Conservation (phyloP, 2,329 filamentous ascomycete genomes). For the Fusarium staphyleae region DNA sequence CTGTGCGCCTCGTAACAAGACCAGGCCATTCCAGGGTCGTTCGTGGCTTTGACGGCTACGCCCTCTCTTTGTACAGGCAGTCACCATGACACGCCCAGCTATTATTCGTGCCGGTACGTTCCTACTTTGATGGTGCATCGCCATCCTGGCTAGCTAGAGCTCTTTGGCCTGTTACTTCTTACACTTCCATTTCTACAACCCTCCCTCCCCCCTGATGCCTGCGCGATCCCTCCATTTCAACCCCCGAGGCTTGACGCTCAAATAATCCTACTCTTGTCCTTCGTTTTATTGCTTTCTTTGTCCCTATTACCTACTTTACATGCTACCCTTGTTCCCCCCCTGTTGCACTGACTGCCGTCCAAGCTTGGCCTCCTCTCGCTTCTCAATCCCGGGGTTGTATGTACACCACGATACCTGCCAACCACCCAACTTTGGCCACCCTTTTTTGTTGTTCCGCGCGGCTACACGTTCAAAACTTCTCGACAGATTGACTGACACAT, state of each 20-base stretch:
- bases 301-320: conserved; percentile 27
- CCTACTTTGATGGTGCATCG: conserved; percentile 3
- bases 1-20: conserved; percentile 20
- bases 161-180: conserved; percentile 24
- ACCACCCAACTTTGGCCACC: conserved; percentile 33
- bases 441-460: conserved; percentile 28
- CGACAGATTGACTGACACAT: conserved; percentile 30
- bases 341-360: conserved; percentile 28
- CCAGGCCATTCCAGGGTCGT: conserved; percentile 16
- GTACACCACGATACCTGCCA: conserved; percentile 40
- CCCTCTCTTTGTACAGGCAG: conserved; percentile 19
- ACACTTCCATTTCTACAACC: conserved; percentile 11
- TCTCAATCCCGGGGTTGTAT: conserved; percentile 18
- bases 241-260: conserved; percentile 13
- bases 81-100: conserved; percentile 65
- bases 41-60: conserved; percentile 32
- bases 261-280: conserved; percentile 23
- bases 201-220: conserved; percentile 23
- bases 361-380: conserved; percentile 28
- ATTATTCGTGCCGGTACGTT: conserved; percentile 68
- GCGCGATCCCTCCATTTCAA: conserved; percentile 20
- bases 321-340: conserved; percentile 32
- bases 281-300: conserved; percentile 31
- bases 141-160: conserved; percentile 15
- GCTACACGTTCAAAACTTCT: conserved; percentile 5